A percentile compares a stretch with the other conserved stretches of the same genome.
These are phyloP conservation scores for Vaccinium corymbosum DNA, from an alignment of 148 eudicot species.

Conservation along the genomic window DNA sequence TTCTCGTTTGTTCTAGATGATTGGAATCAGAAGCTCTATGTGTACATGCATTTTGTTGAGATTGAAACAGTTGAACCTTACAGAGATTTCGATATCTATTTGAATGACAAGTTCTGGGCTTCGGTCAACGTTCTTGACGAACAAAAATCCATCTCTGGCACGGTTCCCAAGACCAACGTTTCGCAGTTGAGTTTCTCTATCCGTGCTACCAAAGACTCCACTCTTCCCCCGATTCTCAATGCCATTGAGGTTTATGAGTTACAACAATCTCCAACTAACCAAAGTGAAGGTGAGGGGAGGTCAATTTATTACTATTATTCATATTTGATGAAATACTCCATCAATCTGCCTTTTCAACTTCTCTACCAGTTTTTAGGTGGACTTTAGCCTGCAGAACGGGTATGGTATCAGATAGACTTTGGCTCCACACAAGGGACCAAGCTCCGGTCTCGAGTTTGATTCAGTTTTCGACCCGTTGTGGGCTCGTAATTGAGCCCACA, in stretches of 20 bases:
- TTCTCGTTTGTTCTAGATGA: neutral
- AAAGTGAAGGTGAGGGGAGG: neutral
- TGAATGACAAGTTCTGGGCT: conserved; percentile 14
- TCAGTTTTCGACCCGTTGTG: neutral
- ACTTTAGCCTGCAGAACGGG: too few species aligned
- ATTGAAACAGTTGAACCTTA: conserved; percentile 12
- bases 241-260: conserved; percentile 22
- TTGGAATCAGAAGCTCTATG: conserved; percentile 1
- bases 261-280: conserved; percentile 11
- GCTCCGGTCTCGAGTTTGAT: too few species aligned
- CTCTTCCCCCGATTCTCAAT: conserved; percentile 33
- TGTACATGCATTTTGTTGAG: conserved; percentile 43
- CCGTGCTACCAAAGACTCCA: conserved; percentile 16
- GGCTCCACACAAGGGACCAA: neutral
- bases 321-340: neutral
- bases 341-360: neutral
- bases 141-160: too few species aligned
- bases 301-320: neutral
- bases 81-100: conserved; percentile 31
- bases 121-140: too few species aligned
- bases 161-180: neutral
- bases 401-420: neutral
- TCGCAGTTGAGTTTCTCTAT: neutral
- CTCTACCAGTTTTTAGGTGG: too few species aligned
- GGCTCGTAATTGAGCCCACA: too few species aligned